phyloP scores from a whole-genome alignment of 2,329 filamentous ascomycete species.

The Coniella vitis region DNA sequence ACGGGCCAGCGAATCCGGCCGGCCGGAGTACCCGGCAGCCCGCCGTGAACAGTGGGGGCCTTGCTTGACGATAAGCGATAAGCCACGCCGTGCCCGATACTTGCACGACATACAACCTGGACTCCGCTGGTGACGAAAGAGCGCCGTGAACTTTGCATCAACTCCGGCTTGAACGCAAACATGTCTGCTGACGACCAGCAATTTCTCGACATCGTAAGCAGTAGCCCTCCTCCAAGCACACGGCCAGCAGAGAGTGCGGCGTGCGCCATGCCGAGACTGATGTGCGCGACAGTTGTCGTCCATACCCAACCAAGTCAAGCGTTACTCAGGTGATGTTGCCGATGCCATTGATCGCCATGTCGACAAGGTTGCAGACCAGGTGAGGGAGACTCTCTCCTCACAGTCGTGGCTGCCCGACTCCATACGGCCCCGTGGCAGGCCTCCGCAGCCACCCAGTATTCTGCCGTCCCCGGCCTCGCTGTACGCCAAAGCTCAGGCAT shows the following conservation, averaged over 20 bases:
- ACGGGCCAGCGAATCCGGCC: too few species aligned
- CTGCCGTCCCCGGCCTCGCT: conserved; percentile 24
- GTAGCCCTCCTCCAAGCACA: neutral
- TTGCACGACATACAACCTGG: too few species aligned
- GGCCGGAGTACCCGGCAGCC: too few species aligned
- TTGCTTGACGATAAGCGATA: too few species aligned
- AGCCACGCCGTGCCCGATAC: too few species aligned
- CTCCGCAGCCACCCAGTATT: conserved; percentile 32
- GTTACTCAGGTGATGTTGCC: conserved; percentile 66
- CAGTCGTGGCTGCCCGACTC: conserved; percentile 67
- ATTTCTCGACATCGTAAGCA: conserved; percentile 18
- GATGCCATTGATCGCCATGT: conserved; percentile 76
- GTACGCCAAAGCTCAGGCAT: conserved; percentile 57
- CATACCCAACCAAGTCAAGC: conserved; percentile 56
- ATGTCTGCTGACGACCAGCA: conserved; percentile 22
- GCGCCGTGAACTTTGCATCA: neutral
- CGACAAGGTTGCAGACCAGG: conserved; percentile 62
- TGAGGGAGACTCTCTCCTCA: conserved; percentile 63
- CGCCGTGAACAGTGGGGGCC: too few species aligned
- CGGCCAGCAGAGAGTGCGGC: neutral
- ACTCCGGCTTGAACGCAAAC: neutral
- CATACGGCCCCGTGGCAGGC: conserved; percentile 53
- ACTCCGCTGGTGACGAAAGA: too few species aligned
- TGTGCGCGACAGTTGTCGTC: conserved; percentile 38
- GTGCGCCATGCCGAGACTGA: neutral